A percentile compares a stretch with the other conserved stretches of the same genome.
Conservation (phyloP, 345 rosid genomes). For the Rhodamnia rubescens region DNA sequence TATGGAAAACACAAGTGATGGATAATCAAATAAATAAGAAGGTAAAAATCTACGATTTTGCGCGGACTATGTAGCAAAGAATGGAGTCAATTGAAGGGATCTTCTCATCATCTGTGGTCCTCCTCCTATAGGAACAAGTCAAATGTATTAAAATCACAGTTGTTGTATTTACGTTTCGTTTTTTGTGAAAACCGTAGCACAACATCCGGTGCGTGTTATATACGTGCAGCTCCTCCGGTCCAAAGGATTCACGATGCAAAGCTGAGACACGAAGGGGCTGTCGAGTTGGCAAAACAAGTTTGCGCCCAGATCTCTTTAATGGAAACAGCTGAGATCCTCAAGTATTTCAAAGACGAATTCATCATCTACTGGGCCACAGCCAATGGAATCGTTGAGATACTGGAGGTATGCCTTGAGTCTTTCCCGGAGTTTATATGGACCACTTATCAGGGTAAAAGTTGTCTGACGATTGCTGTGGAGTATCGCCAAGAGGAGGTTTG, state of each 20-base stretch:
- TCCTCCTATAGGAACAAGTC: too few relatives aligned
- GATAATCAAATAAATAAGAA: too few relatives aligned
- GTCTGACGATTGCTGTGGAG: not conserved
- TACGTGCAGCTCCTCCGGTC: not conserved
- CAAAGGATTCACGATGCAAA: not conserved
- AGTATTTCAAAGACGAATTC: not conserved
- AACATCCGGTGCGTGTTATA: not conserved
- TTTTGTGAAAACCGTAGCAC: not conserved
- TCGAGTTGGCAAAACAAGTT: not conserved
- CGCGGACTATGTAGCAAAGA: too few relatives aligned
- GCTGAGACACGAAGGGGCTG: not conserved
- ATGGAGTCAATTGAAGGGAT: too few relatives aligned
- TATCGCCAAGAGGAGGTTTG: not conserved
- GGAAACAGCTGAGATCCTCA: not conserved
- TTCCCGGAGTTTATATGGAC: not conserved
- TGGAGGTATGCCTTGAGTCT: not conserved
- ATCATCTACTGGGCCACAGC: not conserved
- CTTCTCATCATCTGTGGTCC: too few relatives aligned
- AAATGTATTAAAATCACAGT: too few relatives aligned
- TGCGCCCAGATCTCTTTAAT: not conserved
- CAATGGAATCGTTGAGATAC: not conserved
- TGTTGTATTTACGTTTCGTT: not conserved
- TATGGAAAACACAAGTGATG: too few relatives aligned
- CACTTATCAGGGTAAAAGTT: too few relatives aligned
- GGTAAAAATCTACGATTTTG: too few relatives aligned